phyloP scores from a whole-genome alignment of 495 filamentous ascomycete genomes.

The Talaromyces wortmannii region DNA sequence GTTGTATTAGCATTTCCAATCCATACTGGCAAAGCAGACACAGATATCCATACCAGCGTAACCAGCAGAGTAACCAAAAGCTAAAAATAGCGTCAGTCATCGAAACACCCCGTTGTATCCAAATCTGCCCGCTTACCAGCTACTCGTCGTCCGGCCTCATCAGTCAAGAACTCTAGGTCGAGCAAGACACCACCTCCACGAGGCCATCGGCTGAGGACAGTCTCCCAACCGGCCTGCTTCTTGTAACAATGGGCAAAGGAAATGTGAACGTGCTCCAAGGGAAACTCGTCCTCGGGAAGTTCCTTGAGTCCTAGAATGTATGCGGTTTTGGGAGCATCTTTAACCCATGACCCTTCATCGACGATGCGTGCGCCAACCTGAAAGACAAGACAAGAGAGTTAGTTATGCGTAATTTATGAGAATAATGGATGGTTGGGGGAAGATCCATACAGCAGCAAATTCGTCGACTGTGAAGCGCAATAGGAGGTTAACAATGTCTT shows the following conservation, averaged over 20 bases:
- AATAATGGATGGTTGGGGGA: neutral
- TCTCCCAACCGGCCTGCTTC: conserved; percentile 79
- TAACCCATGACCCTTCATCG: conserved; percentile 71
- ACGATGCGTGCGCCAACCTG: conserved; percentile 69
- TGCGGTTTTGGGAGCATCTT: conserved; percentile 64
- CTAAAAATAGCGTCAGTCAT: conserved; percentile 6
- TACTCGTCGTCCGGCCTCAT: conserved; percentile 70
- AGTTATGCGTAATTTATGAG: neutral
- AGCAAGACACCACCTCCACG: conserved; percentile 77
- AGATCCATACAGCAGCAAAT: conserved; percentile 38
- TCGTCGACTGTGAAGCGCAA: conserved; percentile 34
- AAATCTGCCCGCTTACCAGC: conserved; percentile 36
- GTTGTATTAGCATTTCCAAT: neutral
- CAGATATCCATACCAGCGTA: conserved; percentile 50
- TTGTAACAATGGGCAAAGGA: conserved; percentile 86
- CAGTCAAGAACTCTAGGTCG: conserved; percentile 88
- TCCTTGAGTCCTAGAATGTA: conserved; percentile 94
- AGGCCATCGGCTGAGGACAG: conserved; percentile 72
- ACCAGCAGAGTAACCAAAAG: conserved; percentile 72
- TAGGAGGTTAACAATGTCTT: conserved; percentile 3
- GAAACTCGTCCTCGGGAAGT: conserved; percentile 80
- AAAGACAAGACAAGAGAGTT: neutral
- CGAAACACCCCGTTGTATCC: conserved; percentile 12
- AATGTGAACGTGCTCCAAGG: conserved; percentile 79
- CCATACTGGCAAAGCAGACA: neutral